Conservation (phyloP, 2,329 filamentous ascomycete species). For the Thyridium curvatum region DNA sequence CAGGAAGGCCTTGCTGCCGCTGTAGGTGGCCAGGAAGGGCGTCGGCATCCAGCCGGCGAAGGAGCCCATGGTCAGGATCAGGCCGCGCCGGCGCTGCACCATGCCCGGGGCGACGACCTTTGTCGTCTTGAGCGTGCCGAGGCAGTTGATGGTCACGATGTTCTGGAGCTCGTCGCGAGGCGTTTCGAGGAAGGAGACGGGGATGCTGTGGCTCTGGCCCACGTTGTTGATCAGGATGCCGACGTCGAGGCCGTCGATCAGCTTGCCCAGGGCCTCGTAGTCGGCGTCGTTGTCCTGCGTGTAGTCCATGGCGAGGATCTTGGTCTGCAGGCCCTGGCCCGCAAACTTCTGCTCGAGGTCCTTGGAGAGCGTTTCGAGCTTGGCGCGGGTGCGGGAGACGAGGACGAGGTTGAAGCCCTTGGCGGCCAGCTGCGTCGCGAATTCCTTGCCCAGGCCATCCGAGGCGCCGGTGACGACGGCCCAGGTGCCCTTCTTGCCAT, state of each 20-base stretch:
- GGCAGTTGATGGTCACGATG: constrained; percentile 94
- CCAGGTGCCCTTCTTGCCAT: constrained; percentile 89
- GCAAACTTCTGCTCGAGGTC: constrained; percentile 69
- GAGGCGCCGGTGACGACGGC: constrained; percentile 92
- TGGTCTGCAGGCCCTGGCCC: constrained; percentile 57
- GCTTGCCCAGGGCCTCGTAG: constrained; percentile 64
- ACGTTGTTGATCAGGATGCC: constrained; percentile 95
- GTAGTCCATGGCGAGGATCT: constrained; percentile 88
- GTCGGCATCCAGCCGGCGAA: constrained; percentile 91
- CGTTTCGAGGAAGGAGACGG: constrained; percentile 81
- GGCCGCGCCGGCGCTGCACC: constrained; percentile 73
- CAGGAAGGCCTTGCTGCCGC: constrained; percentile 94
- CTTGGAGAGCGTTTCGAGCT: constrained; percentile 70
- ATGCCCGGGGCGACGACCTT: constrained; percentile 80
- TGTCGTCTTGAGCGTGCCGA: constrained; percentile 83
- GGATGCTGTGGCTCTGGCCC: constrained; percentile 87
- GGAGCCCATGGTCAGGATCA: constrained; percentile 96
- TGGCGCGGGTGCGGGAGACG: constrained; percentile 90
- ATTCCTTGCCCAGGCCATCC: constrained; percentile 96
- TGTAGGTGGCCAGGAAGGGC: constrained; percentile 90
- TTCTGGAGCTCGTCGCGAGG: constrained; percentile 72
- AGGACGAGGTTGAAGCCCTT: constrained; percentile 95
- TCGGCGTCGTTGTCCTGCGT: constrained; percentile 71
- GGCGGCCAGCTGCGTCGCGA: constrained; percentile 78
- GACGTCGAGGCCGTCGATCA: constrained; percentile 70